Evolutionary conservation across 176 grass and related monocot species (phyloP).

Genomic region (Oryza glumipatula): DNA sequence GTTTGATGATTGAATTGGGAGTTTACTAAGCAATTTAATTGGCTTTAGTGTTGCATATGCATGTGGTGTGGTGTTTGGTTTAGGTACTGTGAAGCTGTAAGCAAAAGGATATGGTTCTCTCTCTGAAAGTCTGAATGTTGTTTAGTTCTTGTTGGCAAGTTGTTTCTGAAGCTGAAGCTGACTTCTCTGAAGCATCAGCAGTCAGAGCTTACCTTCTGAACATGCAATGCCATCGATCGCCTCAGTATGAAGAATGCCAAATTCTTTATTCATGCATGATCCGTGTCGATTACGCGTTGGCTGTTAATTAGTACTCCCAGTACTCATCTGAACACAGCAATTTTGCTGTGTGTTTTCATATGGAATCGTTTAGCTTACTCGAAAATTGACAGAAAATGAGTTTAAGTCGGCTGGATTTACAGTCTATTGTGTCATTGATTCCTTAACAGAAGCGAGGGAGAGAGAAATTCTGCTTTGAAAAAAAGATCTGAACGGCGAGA

Average conservation of each 20-base stretch:
- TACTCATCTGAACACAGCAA: background rate
- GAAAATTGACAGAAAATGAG: background rate
- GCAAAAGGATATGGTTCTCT: background rate
- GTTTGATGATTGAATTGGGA: background rate
- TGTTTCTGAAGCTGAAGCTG: background rate
- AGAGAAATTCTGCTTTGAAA: background rate
- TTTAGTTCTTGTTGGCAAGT: background rate
- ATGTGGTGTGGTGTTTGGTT: background rate
- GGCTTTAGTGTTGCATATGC: background rate
- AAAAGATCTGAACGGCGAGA: background rate
- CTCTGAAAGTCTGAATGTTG: background rate
- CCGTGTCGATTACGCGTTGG: background rate
- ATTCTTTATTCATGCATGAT: background rate
- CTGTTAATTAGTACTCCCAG: background rate
- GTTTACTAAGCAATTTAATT: slow-evolving; percentile 27
- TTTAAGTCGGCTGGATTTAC: too few relatives aligned
- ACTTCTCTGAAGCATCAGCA: background rate
- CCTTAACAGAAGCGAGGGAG: background rate
- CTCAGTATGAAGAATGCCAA: background rate
- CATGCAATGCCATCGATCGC: background rate
- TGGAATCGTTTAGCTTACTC: background rate
- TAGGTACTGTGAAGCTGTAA: slow-evolving; percentile 13
- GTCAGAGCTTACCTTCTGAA: background rate
- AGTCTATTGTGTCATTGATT: too few relatives aligned
- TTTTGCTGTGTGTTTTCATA: background rate